phyloP scores from a whole-genome alignment of 1,139 yeast genomes.

The Yarrowia galli region DNA sequence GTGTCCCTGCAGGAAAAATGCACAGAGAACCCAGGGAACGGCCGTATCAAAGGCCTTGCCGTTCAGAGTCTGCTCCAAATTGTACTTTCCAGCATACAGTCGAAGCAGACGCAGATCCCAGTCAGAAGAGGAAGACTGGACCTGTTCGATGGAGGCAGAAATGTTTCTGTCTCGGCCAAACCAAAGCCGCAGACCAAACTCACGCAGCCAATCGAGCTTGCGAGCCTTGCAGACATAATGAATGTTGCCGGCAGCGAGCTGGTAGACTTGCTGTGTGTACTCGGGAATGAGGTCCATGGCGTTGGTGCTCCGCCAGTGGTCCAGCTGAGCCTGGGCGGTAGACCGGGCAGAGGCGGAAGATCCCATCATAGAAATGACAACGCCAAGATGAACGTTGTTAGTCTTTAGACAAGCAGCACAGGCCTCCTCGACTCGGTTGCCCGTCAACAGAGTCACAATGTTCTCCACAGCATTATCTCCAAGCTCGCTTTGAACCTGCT shows the following conservation, averaged over 20 bases:
- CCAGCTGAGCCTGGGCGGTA: slow-evolving; percentile 67
- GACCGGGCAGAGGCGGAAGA: slow-evolving; percentile 60
- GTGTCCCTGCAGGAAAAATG: slow-evolving; percentile 30
- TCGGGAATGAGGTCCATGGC: slow-evolving; percentile 58
- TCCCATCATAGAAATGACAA: slow-evolving; percentile 72
- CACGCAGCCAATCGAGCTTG: slow-evolving; percentile 71
- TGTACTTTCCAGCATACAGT: slow-evolving; percentile 23
- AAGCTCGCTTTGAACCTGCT: slow-evolving; percentile 10
- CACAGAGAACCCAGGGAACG: slow-evolving; percentile 41
- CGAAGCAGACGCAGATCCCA: slow-evolving; percentile 35
- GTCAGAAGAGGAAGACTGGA: neutral
- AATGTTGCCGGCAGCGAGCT: slow-evolving; percentile 65
- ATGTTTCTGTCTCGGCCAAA: slow-evolving; percentile 56
- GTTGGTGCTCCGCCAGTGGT: slow-evolving; percentile 65
- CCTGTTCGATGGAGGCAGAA: slow-evolving; percentile 1
- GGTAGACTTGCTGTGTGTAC: slow-evolving; percentile 64
- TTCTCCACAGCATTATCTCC: slow-evolving; percentile 35
- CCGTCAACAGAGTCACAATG: slow-evolving; percentile 61
- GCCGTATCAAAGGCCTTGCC: slow-evolving; percentile 19
- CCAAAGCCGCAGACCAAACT: slow-evolving; percentile 64
- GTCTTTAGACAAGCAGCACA: slow-evolving; percentile 64
- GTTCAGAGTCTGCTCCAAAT: slow-evolving; percentile 9
- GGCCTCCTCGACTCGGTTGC: slow-evolving; percentile 69
- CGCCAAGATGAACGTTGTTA: slow-evolving; percentile 72
- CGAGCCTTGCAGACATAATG: slow-evolving; percentile 54